A percentile compares a stretch with the other conserved stretches of the same genome.
Evolutionary conservation across 495 filamentous ascomycete genomes (phyloP).

Genomic region (Penicillium chermesinum): DNA sequence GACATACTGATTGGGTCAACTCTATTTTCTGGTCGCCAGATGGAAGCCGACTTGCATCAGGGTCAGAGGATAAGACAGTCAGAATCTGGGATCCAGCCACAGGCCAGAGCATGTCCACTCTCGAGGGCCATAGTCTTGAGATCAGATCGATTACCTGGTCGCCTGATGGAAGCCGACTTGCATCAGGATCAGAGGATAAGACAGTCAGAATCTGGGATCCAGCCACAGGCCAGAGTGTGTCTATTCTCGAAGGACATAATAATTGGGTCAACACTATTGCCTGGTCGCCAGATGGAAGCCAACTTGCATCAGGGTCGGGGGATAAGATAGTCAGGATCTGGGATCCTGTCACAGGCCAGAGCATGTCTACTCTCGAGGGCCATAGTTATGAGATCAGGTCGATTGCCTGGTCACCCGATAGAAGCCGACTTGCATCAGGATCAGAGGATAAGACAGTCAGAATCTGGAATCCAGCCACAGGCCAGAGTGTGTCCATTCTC

Average conservation of each 20-base stretch:
- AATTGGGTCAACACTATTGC: too few species aligned
- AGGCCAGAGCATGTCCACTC: neutral
- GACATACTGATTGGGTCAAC: neutral
- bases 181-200: too few species aligned
- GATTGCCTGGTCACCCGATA: slow-evolving; percentile 1
- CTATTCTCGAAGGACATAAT: too few species aligned
- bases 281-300: too few species aligned
- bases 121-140: too few species aligned
- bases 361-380: neutral
- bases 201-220: too few species aligned
- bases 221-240: too few species aligned
- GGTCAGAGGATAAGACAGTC: slow-evolving; percentile 1
- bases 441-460: neutral
- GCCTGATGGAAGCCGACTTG: too few species aligned
- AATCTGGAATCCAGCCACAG: slow-evolving; percentile 2
- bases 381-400: neutral
- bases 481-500: neutral
- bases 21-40: slow-evolving; percentile 1
- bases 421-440: slow-evolving; percentile 1
- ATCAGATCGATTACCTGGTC: too few species aligned
- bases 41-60: slow-evolving; percentile 10
- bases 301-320: neutral
- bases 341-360: slow-evolving; percentile 1
- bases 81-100: slow-evolving; percentile 7
- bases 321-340: slow-evolving; percentile 3